Conservation (phyloP, 2,329 filamentous ascomycete species). For the Aspergillus versicolor region DNA sequence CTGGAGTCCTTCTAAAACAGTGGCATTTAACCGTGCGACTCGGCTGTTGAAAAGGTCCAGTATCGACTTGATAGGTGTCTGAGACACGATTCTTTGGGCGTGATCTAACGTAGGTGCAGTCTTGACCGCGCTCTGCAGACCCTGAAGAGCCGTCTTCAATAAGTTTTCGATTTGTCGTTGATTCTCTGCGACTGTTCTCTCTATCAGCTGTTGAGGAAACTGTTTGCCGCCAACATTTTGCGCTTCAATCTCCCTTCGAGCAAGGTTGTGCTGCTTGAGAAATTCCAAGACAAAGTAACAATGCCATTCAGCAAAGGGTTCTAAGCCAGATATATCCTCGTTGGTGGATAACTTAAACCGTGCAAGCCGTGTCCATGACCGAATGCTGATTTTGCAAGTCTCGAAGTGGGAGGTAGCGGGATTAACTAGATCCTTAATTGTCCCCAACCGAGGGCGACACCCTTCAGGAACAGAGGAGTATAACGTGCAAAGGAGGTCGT, state of each 20-base stretch:
- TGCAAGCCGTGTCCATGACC: constrained; percentile 57
- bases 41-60: constrained; percentile 55
- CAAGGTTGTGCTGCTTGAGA: constrained; percentile 55
- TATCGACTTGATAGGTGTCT: constrained; percentile 46
- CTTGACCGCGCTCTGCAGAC: constrained; percentile 51
- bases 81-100: constrained; percentile 45
- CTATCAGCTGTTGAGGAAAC: constrained; percentile 49
- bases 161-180: constrained; percentile 58
- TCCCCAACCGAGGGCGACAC: constrained; percentile 53
- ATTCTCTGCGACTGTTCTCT: constrained; percentile 55
- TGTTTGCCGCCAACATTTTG: constrained; percentile 42
- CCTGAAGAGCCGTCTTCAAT: constrained; percentile 52
- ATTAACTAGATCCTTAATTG: constrained; percentile 56
- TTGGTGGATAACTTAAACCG: constrained; percentile 57
- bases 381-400: constrained; percentile 59
- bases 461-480: constrained; percentile 57
- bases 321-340: constrained; percentile 47
- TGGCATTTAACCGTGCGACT: constrained; percentile 42
- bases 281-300: constrained; percentile 53
- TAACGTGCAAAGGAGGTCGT: constrained; percentile 60
- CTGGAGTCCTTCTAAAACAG: constrained; percentile 52
- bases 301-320: constrained; percentile 56
- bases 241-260: constrained; percentile 59
- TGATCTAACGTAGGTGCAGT: constrained; percentile 40
- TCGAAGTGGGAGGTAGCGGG: constrained; percentile 58